phyloP scores from a whole-genome alignment of 2,329 filamentous ascomycete species.

The Cyphellophora europaea region DNA sequence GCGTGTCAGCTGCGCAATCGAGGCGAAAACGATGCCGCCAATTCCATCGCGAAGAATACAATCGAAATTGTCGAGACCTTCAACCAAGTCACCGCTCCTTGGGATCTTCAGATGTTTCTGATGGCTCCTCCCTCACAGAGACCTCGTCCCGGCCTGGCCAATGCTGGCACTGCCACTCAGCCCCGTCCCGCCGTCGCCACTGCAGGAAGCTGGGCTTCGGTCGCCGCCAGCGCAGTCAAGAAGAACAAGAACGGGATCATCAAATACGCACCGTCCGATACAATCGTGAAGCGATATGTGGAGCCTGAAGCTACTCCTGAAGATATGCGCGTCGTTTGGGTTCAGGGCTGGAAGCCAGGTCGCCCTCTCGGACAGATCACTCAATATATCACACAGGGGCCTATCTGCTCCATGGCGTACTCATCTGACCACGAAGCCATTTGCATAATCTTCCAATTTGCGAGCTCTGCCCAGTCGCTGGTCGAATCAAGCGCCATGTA shows the following conservation, averaged over 20 bases:
- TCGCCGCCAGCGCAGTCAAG: conserved; percentile 18
- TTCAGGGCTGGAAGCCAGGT: conserved; percentile 14
- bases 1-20: conserved; percentile 23
- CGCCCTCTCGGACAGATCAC: conserved; percentile 21
- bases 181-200: conserved; percentile 4
- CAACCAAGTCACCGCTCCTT: conserved; percentile 21
- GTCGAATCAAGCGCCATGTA: conserved; percentile 23
- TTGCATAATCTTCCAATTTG: conserved; percentile 29
- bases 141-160: conserved; percentile 1
- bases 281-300: conserved; percentile 4
- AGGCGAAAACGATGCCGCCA: conserved; percentile 23
- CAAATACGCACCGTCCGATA: conserved; percentile 17
- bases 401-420: conserved; percentile 29
- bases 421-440: conserved; percentile 22
- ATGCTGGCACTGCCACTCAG: conserved; percentile 5
- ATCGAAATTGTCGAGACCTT: conserved; percentile 25
- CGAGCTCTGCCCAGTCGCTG: conserved; percentile 26
- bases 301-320: conserved; percentile 7
- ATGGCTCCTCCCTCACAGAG: conserved; percentile 9
- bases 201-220: conserved; percentile 18
- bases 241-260: conserved; percentile 16
- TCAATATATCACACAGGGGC: conserved; percentile 28
- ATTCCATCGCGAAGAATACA: conserved; percentile 26
- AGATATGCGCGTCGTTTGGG: conserved; percentile 19
- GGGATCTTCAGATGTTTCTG: conserved; percentile 19